phyloP scores from a whole-genome alignment of 129 eudicot genomes.

The Escallonia rubra region DNA sequence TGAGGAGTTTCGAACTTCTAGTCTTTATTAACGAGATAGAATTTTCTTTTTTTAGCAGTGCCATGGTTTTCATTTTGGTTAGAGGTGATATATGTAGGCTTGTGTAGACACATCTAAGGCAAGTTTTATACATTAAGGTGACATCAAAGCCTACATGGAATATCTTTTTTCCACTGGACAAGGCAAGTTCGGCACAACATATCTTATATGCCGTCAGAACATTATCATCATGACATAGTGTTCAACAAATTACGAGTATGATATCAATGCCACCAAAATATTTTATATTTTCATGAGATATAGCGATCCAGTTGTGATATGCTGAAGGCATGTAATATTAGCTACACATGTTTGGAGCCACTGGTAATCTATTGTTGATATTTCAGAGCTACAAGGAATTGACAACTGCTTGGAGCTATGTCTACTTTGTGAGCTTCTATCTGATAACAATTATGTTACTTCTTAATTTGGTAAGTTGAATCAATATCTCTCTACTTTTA shows the following conservation, averaged over 20 bases:
- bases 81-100: too few species aligned
- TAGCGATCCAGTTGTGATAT: not conserved
- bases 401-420: conserved; percentile 67
- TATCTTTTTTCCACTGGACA: too few species aligned
- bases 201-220: too few species aligned
- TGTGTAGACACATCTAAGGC: not conserved
- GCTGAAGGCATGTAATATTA: not conserved
- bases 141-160: too few species aligned
- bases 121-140: not conserved
- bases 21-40: too few species aligned
- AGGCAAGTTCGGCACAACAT: not conserved
- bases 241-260: not conserved
- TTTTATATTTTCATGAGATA: not conserved
- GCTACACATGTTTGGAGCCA: not conserved
- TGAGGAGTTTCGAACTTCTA: too few species aligned
- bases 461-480: conserved; percentile 69
- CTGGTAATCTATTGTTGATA: not conserved
- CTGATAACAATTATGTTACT: conserved; percentile 65
- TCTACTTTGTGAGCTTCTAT: conserved; percentile 88
- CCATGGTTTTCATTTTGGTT: too few species aligned
- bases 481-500: not conserved
- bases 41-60: too few species aligned
- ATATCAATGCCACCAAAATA: not conserved
- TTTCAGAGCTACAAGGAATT: conserved; percentile 71
- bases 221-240: not conserved